These are phyloP conservation scores for Pleoardoris graminearum DNA, from an alignment of 2,329 filamentous ascomycete species.

Conservation along the genomic window DNA sequence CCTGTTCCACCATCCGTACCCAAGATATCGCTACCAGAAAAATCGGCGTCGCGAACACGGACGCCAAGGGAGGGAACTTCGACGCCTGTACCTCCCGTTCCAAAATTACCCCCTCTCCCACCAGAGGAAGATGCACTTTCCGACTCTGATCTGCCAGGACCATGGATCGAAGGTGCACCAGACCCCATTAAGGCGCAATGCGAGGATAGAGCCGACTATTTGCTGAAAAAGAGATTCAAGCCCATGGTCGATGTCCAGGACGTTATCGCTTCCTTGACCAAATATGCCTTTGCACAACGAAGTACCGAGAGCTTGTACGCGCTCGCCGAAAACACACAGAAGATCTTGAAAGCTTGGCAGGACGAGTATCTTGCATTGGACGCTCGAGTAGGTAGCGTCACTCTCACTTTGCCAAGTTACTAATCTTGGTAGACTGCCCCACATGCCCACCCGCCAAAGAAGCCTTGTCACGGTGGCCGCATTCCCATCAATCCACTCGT, in stretches of 20 bases:
- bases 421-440: slow-evolving; percentile 51
- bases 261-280: slow-evolving; percentile 50
- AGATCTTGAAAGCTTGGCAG: slow-evolving; percentile 59
- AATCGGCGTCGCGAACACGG: slow-evolving; percentile 33
- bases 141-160: slow-evolving; percentile 43
- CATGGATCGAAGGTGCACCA: slow-evolving; percentile 37
- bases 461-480: slow-evolving; percentile 54
- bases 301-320: slow-evolving; percentile 58
- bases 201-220: slow-evolving; percentile 47
- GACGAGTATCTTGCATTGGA: slow-evolving; percentile 63
- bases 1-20: slow-evolving; percentile 17
- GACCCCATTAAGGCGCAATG: slow-evolving; percentile 38
- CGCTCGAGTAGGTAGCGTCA: slow-evolving; percentile 36
- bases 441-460: slow-evolving; percentile 56
- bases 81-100: slow-evolving; percentile 27
- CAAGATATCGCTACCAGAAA: slow-evolving; percentile 23
- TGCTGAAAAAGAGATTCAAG: slow-evolving; percentile 46
- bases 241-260: slow-evolving; percentile 49
- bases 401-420: neutral
- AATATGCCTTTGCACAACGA: slow-evolving; percentile 47
- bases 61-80: slow-evolving; percentile 32
- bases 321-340: slow-evolving; percentile 58
- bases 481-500: slow-evolving; percentile 51
- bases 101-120: slow-evolving; percentile 33
- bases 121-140: slow-evolving; percentile 42